phyloP scores from a whole-genome alignment of 2,329 filamentous ascomycete genomes.

The Nigrospora oryzae region DNA sequence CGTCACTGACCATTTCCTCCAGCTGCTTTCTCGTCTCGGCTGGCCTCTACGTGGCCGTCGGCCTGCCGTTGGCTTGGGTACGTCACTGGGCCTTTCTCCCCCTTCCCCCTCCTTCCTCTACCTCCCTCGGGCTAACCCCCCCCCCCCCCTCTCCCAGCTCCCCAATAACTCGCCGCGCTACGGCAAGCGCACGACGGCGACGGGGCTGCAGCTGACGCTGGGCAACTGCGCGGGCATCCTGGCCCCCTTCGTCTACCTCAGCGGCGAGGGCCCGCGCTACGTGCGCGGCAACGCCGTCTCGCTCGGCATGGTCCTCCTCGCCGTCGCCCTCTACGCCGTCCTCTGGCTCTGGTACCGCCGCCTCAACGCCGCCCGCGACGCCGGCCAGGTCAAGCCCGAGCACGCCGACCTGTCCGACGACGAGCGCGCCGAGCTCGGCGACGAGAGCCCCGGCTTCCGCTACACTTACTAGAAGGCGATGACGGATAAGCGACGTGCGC shows the following conservation, averaged over 20 bases:
- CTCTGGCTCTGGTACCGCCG: slow-evolving; percentile 44
- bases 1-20: neutral
- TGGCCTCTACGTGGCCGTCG: slow-evolving; percentile 57
- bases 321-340: slow-evolving; percentile 40
- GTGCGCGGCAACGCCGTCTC: slow-evolving; percentile 54
- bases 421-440: slow-evolving; percentile 40
- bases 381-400: slow-evolving; percentile 26
- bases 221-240: slow-evolving; percentile 67
- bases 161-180: slow-evolving; percentile 66
- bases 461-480: slow-evolving; percentile 27
- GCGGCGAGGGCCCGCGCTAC: slow-evolving; percentile 45
- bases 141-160: slow-evolving; percentile 21
- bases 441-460: slow-evolving; percentile 40
- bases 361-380: slow-evolving; percentile 36
- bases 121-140: neutral
- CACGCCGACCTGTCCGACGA: slow-evolving; percentile 33
- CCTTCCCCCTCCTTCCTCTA: neutral
- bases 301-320: slow-evolving; percentile 47
- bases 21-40: slow-evolving; percentile 67
- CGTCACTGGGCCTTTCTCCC: slow-evolving; percentile 6
- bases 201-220: slow-evolving; percentile 60
- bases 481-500: too few relatives aligned
- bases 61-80: slow-evolving; percentile 47
- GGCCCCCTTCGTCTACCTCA: slow-evolving; percentile 57
- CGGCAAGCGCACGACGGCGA: slow-evolving; percentile 66